A percentile compares a stretch with the other conserved stretches of the same genome.
These are phyloP conservation scores for Dactylonectria macrodidyma DNA, from an alignment of 2,329 filamentous ascomycete species.

Conservation along the genomic window DNA sequence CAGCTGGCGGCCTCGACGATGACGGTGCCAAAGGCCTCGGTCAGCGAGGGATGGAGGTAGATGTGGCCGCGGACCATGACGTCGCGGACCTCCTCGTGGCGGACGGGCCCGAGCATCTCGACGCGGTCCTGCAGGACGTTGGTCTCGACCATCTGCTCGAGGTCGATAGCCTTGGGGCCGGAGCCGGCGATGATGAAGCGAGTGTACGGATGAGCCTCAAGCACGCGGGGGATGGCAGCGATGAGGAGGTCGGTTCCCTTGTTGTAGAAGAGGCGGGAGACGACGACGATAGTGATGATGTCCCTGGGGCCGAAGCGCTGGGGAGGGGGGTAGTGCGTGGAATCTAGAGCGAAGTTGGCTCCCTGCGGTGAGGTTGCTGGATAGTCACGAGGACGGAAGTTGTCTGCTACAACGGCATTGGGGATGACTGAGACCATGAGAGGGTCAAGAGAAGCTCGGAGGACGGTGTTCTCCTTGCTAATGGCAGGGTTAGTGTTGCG, in stretches of 20 bases:
- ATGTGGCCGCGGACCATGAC: conserved; percentile 98
- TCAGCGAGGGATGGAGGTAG: conserved; percentile 94
- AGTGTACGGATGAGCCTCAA: conserved; percentile 91
- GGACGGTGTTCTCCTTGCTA: conserved; percentile 97
- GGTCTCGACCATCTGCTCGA: conserved; percentile 98
- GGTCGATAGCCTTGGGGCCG: conserved; percentile 95
- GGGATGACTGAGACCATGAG: conserved; percentile 98
- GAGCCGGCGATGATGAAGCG: conserved; percentile 97
- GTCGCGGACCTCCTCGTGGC: conserved; percentile 96
- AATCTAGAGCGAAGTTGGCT: conserved; percentile 56
- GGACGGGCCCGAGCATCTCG: conserved; percentile 90
- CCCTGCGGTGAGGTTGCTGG: conserved; percentile 52
- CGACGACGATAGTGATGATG: conserved; percentile 95
- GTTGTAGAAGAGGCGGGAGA: conserved; percentile 98
- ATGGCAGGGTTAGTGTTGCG: conserved; percentile 34
- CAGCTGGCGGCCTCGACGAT: conserved; percentile 98
- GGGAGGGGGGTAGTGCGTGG: conserved; percentile 61
- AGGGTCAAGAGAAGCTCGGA: conserved; percentile 93
- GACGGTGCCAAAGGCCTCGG: conserved; percentile 97
- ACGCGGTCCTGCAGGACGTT: conserved; percentile 95
- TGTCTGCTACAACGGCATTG: conserved; percentile 96
- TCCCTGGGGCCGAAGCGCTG: conserved; percentile 85
- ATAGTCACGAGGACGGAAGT: conserved; percentile 80
- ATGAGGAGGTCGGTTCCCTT: conserved; percentile 98
- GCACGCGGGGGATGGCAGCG: conserved; percentile 92